Conservation (phyloP, 192 early-diverging fungal genomes). For the Chytriomyces sp. region DNA sequence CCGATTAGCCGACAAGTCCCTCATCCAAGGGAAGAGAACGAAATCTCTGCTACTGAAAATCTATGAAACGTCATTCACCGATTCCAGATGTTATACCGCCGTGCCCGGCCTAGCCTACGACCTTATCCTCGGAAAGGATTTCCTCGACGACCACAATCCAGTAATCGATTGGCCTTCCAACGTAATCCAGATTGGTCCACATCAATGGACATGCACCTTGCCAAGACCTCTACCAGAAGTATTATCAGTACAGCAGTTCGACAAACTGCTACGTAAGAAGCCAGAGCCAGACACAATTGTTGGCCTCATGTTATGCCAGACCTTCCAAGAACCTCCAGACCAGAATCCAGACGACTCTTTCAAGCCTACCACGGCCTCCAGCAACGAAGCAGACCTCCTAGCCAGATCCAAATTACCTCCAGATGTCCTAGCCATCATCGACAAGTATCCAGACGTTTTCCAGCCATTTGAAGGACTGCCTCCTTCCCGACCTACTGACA, state of each 20-base stretch:
- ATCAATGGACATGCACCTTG: not conserved
- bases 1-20: too few relatives aligned
- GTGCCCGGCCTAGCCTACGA: not conserved
- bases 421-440: not conserved
- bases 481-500: constrained; percentile 1
- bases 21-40: too few relatives aligned
- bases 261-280: too few relatives aligned
- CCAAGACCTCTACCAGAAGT: too few relatives aligned
- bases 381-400: not conserved
- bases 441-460: too few relatives aligned
- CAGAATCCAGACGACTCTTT: too few relatives aligned
- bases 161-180: too few relatives aligned
- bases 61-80: not conserved
- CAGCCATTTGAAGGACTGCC: not conserved
- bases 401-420: not conserved
- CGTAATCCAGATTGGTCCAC: not conserved
- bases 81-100: not conserved
- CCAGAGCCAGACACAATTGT: too few relatives aligned
- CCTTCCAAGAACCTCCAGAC: not conserved
- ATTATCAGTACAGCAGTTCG: too few relatives aligned
- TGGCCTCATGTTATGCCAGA: not conserved
- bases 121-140: constrained; percentile 8
- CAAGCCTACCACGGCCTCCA: not conserved
- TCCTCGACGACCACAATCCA: too few relatives aligned
- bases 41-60: too few relatives aligned